Evolutionary conservation across 208 protist genomes (phyloP).

Genomic region (Leishmania mexicana): DNA sequence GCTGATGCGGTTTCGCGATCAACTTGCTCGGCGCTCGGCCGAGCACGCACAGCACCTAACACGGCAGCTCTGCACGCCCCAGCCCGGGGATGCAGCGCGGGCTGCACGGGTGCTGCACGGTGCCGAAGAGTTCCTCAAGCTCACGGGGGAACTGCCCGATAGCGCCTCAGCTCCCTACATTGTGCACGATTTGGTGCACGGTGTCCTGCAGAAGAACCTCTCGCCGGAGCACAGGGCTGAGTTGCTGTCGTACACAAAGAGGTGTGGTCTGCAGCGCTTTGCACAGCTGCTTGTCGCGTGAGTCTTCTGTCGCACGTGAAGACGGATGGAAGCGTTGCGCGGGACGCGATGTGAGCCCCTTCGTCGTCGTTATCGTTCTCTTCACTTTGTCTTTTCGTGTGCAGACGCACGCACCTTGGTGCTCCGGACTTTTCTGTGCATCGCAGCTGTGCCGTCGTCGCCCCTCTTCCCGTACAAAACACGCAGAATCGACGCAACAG

Average conservation of each 20-base stretch:
- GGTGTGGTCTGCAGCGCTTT: slow-evolving; percentile 11
- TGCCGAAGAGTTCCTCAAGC: slow-evolving; percentile 14
- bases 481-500: background rate
- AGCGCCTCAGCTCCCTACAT: slow-evolving; percentile 16
- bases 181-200: slow-evolving; percentile 13
- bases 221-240: slow-evolving; percentile 21
- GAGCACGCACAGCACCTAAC: slow-evolving; percentile 18
- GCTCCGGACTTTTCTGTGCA: background rate
- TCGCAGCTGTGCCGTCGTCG: background rate
- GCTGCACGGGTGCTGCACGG: slow-evolving; percentile 13
- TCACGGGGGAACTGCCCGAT: slow-evolving; percentile 20
- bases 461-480: background rate
- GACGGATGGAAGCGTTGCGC: background rate
- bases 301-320: background rate
- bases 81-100: background rate
- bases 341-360: background rate
- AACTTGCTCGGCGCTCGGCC: slow-evolving; percentile 16
- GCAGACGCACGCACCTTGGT: background rate
- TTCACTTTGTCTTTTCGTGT: background rate
- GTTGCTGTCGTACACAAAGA: slow-evolving; percentile 11
- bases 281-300: slow-evolving; percentile 11
- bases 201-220: slow-evolving; percentile 9
- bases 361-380: background rate
- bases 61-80: slow-evolving; percentile 13
- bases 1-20: slow-evolving; percentile 23